Conservation (phyloP, 2,329 filamentous ascomycete species). For the Cercospora sojina region DNA sequence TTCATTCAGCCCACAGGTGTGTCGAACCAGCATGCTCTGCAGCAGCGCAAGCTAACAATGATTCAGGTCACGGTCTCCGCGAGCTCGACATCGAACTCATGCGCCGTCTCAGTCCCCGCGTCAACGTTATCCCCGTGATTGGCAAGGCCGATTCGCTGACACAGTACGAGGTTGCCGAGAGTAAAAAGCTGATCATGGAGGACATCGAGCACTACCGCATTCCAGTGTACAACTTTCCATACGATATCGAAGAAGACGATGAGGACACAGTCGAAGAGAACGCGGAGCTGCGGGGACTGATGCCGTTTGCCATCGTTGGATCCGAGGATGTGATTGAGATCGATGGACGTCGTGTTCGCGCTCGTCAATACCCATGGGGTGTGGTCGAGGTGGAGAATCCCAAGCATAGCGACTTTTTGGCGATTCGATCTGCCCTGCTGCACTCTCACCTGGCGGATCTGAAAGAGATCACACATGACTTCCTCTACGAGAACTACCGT, state of each 20-base stretch:
- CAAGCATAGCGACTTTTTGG: slow-evolving; percentile 96
- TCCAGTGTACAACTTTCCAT: slow-evolving; percentile 99
- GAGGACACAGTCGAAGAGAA: slow-evolving; percentile 99
- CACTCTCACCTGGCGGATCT: slow-evolving; percentile 97
- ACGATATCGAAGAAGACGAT: slow-evolving; percentile 98
- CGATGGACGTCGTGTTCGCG: slow-evolving; percentile 85
- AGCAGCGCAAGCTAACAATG: slow-evolving; percentile 14
- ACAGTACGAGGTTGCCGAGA: slow-evolving; percentile 92
- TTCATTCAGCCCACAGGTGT: slow-evolving; percentile 94
- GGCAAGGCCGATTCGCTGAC: slow-evolving; percentile 97
- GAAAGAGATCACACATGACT: slow-evolving; percentile 99
- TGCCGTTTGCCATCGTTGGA: slow-evolving; percentile 98
- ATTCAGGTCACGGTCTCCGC: slow-evolving; percentile 66
- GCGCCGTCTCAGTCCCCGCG: slow-evolving; percentile 96
- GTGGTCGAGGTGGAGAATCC: slow-evolving; percentile 99
- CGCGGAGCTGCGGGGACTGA: slow-evolving; percentile 90
- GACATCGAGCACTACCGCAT: slow-evolving; percentile 99
- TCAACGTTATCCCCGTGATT: slow-evolving; percentile 98
- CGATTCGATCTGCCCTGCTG: slow-evolving; percentile 91
- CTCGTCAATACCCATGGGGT: slow-evolving; percentile 98
- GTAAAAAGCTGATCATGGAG: slow-evolving; percentile 99
- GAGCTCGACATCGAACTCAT: slow-evolving; percentile 99
- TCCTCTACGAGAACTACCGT: slow-evolving; percentile 99
- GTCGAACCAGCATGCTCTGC: slow-evolving; percentile 5
- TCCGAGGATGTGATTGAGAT: slow-evolving; percentile 95